Base-by-base conservation (phyloP, 768 basidiomycete species). In the Coprinopsis sp. region DNA sequence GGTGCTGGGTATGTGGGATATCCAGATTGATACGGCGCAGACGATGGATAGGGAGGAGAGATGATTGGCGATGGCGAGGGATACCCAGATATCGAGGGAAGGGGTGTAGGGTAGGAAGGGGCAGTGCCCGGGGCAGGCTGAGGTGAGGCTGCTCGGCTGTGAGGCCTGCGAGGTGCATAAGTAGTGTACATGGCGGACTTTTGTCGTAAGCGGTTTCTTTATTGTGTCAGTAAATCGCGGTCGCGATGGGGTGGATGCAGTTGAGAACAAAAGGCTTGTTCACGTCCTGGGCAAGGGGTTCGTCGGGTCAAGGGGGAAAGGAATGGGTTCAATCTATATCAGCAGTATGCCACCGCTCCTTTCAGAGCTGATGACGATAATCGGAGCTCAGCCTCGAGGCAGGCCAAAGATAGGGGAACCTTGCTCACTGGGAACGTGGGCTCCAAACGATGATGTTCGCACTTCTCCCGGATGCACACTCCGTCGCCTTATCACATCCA, bases 21-120 rank as follows among this genome's bases (percentile, higher is more conserved):
- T 46, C 50, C n/a, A 50, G 51, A 1, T 47, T 46, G 4, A 47
- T 48, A 10, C 53, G 46, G 28, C 53, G 51, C 34, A 44, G 34
- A 23, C n/a, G 51, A 47, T 50, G 41, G 48, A 14, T 45, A 37
- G 14, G 39, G 44, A 24, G 44, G 51, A 42, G 52, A 55, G 51
- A 55, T 55, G 25, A 30, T 41, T 38, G 38, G 21, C 11, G n/a
- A 33, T 14, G 40, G 12, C 16, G 31, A 42, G 27, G 3, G 37
- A 19, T 44, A 8, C 12, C 23, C 21, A 18, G n/a, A 19, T 1
- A 14, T 34, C 12, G 8, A 25, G 41, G 23, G 44, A 19, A 38
- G 3, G 25, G 28, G 23, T 14, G 16, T 7, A 18, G 19, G 25
- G 36, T 22, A 29, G 12, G 7, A 16, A 40, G 23, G 30, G 33